A percentile compares a stretch with the other conserved stretches of the same genome.
Conservation (phyloP, 805 yeast genomes). For the Kuraishia capsulata region DNA sequence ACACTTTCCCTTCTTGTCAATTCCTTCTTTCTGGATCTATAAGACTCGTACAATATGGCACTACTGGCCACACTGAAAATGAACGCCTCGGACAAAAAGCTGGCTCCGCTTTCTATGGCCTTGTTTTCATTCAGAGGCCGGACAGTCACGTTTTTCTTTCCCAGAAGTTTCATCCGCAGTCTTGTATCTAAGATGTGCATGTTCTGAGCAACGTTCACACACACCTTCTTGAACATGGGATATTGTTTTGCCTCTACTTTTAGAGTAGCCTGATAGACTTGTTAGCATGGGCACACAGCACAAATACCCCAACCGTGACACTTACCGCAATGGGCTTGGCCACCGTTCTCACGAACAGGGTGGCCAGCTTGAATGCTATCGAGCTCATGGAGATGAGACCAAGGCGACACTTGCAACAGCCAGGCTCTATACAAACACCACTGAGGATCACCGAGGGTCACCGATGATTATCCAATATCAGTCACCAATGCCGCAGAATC, state of each 20-base stretch:
- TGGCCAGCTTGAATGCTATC: conserved; percentile 63
- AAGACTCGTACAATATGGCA: conserved; percentile 61
- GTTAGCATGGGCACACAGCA: not conserved
- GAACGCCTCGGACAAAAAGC: conserved; percentile 65
- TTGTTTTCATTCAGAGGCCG: conserved; percentile 75
- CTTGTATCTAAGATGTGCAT: conserved; percentile 58
- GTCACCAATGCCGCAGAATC: too few relatives aligned
- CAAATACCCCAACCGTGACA: conserved; percentile 2
- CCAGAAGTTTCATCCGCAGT: conserved; percentile 51
- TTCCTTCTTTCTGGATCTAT: conserved; percentile 59
- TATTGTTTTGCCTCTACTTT: conserved; percentile 72
- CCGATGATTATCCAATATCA: too few relatives aligned
- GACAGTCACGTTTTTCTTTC: conserved; percentile 42
- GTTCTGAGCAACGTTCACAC: conserved; percentile 65
- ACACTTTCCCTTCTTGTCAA: conserved; percentile 50
- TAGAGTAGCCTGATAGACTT: conserved; percentile 34
- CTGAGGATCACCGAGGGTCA: too few relatives aligned
- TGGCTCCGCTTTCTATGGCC: conserved; percentile 80
- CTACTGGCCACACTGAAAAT: conserved; percentile 77
- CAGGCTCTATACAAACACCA: too few relatives aligned
- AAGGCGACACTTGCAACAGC: too few relatives aligned
- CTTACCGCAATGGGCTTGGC: conserved; percentile 69
- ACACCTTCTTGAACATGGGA: conserved; percentile 47
- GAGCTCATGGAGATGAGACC: conserved; percentile 79
- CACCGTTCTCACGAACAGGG: conserved; percentile 62